Base-by-base conservation (phyloP, 495 filamentous ascomycete species). In the Jackrogersella minutella region DNA sequence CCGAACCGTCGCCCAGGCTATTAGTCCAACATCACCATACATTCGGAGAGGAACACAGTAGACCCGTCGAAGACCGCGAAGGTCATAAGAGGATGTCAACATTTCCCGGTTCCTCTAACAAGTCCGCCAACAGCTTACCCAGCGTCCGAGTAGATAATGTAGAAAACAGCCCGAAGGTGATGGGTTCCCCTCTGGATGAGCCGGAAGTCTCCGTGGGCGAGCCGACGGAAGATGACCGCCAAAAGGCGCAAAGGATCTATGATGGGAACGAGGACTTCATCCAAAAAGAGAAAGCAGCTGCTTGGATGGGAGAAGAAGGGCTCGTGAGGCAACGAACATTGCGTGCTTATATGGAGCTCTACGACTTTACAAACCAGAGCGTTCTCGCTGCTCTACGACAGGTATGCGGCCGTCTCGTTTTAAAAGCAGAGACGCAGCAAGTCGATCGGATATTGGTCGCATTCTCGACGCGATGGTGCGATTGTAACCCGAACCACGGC, bases 401-500 rank as follows among this genome's bases (percentile, higher is more conserved):
- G 46, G 83, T 99, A 33, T 99, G 96, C 74, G 81, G 83, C 40
- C 88, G 90, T 21, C 79, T 98, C n/a, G 83, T 95, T 16, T 79
- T 99, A 40, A 90, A 90, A 71, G 95, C 91, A 21, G 95, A 99
- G 79, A 96, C 93, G 17, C 95, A 99, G 77, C 95, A 99, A 75
- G 90, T 99, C 7, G 96, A 98, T 71, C 88, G 95, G 3, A 93
- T 99, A 31, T 77, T 99, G 68, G 91, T 93, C 72, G 89, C 91
- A 14, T 93, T 98, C 69, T 90, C 94, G 2, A 86, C 82, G 30
- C 81, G 94, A 43, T 98, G 96, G 95, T 97, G 93, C 74, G 86
- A 90, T 70, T 98, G 94, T 78, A 99, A 99, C 74, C 87, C 90
- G 2, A 92, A 87, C 46, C 93, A 98, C 76, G 94, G 94, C 34